Evolutionary conservation across 306 rosid genomes (phyloP).

Genomic region (Quillaja saponaria): DNA sequence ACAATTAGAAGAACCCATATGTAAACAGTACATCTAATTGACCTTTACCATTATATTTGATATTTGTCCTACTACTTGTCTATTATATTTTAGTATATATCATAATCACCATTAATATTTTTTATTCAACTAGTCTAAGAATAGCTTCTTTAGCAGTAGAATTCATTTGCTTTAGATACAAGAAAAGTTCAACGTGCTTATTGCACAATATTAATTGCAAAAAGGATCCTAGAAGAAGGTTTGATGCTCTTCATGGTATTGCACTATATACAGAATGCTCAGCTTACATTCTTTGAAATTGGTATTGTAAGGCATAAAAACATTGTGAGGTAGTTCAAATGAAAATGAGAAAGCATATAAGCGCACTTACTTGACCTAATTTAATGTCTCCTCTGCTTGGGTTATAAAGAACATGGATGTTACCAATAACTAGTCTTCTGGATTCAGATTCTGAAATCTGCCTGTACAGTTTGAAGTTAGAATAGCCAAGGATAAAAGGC

Average conservation of each 20-base stretch:
- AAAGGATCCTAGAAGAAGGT: no score
- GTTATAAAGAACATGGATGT: constrained; percentile 81
- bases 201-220: no score
- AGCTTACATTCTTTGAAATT: not conserved
- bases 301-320: constrained; percentile 12
- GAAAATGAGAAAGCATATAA: not conserved
- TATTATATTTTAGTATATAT: no score
- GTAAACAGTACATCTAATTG: no score
- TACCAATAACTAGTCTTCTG: constrained; percentile 71
- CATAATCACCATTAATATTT: not conserved
- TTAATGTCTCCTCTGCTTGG: constrained; percentile 87
- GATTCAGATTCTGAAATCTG: constrained; percentile 71
- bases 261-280: not conserved
- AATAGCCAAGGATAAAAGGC: constrained; percentile 35
- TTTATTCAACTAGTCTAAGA: constrained; percentile 2
- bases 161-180: no score
- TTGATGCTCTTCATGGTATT: no score
- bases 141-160: no score
- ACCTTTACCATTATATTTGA: no score
- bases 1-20: not conserved
- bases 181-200: no score
- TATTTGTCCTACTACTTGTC: no score
- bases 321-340: no score
- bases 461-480: constrained; percentile 69
- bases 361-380: constrained; percentile 77